phyloP scores from a whole-genome alignment of 192 early-diverging fungal genomes.

The Rhizoclosmatium sp. region DNA sequence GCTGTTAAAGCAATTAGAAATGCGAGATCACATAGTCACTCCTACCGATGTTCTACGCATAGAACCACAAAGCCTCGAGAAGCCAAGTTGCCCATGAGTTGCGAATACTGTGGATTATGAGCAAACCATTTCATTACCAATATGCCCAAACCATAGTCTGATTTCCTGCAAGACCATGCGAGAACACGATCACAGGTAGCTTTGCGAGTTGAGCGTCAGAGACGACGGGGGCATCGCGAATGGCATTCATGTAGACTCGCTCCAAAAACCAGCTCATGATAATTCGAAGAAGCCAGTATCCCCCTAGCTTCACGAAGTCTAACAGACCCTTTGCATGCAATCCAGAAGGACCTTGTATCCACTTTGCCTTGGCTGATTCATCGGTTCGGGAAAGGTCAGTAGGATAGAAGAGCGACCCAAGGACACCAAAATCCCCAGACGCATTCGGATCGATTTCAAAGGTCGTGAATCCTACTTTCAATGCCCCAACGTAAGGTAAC shows the following conservation, averaged over 20 bases:
- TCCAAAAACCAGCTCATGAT: slow-evolving; percentile 38
- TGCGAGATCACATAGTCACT: slow-evolving; percentile 32
- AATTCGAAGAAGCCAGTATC: slow-evolving; percentile 13
- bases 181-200: slow-evolving; percentile 47
- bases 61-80: slow-evolving; percentile 47
- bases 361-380: slow-evolving; percentile 20
- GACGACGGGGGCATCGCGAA: slow-evolving; percentile 16
- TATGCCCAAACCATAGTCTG: slow-evolving; percentile 1
- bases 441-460: slow-evolving; percentile 39
- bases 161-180: slow-evolving; percentile 58
- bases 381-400: not conserved
- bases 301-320: slow-evolving; percentile 12
- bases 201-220: not conserved
- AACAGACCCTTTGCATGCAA: slow-evolving; percentile 51
- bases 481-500: slow-evolving; percentile 45
- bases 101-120: slow-evolving; percentile 23
- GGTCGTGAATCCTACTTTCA: slow-evolving; percentile 46
- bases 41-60: slow-evolving; percentile 52
- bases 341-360: slow-evolving; percentile 40
- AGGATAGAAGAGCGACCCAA: slow-evolving; percentile 52
- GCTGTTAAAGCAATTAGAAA: slow-evolving; percentile 1
- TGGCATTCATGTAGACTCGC: slow-evolving; percentile 37
- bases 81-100: slow-evolving; percentile 45
- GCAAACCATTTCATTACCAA: not conserved
- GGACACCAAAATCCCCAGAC: slow-evolving; percentile 26